phyloP scores from a whole-genome alignment of 192 early-diverging fungal species.

The Coemansia sp. region DNA sequence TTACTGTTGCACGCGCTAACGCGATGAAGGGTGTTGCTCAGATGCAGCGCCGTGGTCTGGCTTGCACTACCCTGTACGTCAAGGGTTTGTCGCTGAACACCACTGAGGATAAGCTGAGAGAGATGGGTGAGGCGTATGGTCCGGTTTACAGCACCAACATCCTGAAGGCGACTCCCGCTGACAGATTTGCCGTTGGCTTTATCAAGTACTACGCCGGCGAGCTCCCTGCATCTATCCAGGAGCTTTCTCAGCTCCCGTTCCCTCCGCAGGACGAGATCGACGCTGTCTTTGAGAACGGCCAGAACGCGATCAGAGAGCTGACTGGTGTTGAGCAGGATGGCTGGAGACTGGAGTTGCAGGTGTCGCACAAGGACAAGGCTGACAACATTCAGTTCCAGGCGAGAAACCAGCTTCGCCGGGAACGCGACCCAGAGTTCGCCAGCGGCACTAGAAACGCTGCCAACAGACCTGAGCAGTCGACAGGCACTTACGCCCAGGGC shows the following conservation, averaged over 20 bases:
- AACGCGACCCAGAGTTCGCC: slow-evolving; percentile 1
- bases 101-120: slow-evolving; percentile 16
- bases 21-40: slow-evolving; percentile 11
- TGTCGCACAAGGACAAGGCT: slow-evolving; percentile 21
- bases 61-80: slow-evolving; percentile 28
- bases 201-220: slow-evolving; percentile 39
- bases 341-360: slow-evolving; percentile 2
- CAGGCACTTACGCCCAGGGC: slow-evolving; percentile 19
- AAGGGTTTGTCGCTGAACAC: slow-evolving; percentile 18
- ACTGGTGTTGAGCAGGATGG: slow-evolving; percentile 11
- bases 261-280: slow-evolving; percentile 22
- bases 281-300: slow-evolving; percentile 10
- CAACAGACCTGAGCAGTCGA: too few relatives aligned
- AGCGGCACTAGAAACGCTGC: not conserved
- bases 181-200: slow-evolving; percentile 22
- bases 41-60: slow-evolving; percentile 32
- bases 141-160: slow-evolving; percentile 28
- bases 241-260: slow-evolving; percentile 27
- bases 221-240: slow-evolving; percentile 31
- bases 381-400: slow-evolving; percentile 49
- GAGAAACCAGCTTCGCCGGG: slow-evolving; percentile 20
- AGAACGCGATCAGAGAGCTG: slow-evolving; percentile 18
- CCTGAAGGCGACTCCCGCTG: not conserved
- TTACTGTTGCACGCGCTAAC: slow-evolving; percentile 25
- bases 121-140: slow-evolving; percentile 24